These are phyloP conservation scores for Lasiodiplodia gonubiensis DNA, from an alignment of 2,329 filamentous ascomycete genomes.

Conservation along the genomic window DNA sequence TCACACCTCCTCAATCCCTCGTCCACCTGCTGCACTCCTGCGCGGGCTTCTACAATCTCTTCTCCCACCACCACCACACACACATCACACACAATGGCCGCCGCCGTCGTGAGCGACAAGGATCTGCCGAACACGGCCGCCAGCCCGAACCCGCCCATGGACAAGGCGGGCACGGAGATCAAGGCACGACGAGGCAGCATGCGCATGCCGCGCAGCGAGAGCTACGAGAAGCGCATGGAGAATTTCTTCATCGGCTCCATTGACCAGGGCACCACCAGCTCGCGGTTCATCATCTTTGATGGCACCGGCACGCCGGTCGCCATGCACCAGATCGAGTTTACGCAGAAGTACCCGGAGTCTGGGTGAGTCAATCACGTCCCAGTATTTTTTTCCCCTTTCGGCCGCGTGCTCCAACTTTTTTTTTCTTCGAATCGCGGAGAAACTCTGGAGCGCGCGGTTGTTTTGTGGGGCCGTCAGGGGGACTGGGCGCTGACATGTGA, in stretches of 20 bases:
- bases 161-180: conserved; percentile 25
- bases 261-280: conserved; percentile 89
- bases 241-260: conserved; percentile 83
- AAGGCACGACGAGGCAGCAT: conserved; percentile 26
- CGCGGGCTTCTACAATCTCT: not conserved
- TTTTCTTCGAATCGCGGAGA: conserved; percentile 20
- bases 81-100: conserved; percentile 22
- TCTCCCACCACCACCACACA: not conserved
- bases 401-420: conserved; percentile 4
- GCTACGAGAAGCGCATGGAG: conserved; percentile 33
- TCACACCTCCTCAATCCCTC: not conserved
- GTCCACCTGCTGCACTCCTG: conserved; percentile 3
- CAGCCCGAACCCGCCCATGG: conserved; percentile 16
- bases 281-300: conserved; percentile 90
- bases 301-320: conserved; percentile 77
- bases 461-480: conserved; percentile 22
- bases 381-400: not conserved
- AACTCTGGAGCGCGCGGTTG: conserved; percentile 8
- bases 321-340: conserved; percentile 85
- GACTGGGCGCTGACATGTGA: conserved; percentile 28
- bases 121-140: conserved; percentile 6
- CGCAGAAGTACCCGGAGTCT: conserved; percentile 81
- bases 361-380: conserved; percentile 65
- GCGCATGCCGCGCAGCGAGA: conserved; percentile 23
- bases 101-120: conserved; percentile 6